These are phyloP conservation scores for Eimeria acervulina DNA, from an alignment of 169 alveolate species.

Conservation along the genomic window DNA sequence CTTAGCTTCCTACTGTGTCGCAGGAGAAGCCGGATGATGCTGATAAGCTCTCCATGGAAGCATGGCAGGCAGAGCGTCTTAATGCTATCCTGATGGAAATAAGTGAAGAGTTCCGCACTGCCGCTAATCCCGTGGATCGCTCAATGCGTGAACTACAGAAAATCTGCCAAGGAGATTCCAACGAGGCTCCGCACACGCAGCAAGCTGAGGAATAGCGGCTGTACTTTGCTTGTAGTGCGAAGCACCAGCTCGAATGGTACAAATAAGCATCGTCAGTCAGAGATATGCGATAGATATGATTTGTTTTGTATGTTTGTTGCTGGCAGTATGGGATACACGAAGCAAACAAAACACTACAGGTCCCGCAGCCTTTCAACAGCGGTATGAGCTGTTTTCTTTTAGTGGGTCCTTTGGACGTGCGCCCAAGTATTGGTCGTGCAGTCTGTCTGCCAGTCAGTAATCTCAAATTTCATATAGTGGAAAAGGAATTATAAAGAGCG, in stretches of 20 bases:
- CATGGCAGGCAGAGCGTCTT: slow-evolving; percentile 78
- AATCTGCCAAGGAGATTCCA: slow-evolving; percentile 44
- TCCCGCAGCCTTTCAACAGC: not conserved
- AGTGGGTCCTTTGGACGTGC: not conserved
- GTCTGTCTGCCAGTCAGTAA: not conserved
- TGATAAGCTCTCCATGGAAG: slow-evolving; percentile 55
- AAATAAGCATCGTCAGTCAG: not conserved
- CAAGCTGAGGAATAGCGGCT: slow-evolving; percentile 17
- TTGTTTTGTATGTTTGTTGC: not conserved
- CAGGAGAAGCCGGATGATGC: slow-evolving; percentile 70
- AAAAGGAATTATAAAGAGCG: not conserved
- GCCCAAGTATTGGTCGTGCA: not conserved
- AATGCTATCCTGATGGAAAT: slow-evolving; percentile 38
- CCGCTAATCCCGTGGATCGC: slow-evolving; percentile 53
- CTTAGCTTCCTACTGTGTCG: not conserved
- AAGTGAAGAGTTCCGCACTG: slow-evolving; percentile 71
- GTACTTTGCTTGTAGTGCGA: not conserved
- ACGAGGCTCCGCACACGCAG: slow-evolving; percentile 31
- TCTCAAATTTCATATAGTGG: not conserved
- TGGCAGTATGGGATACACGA: not conserved
- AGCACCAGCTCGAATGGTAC: not conserved
- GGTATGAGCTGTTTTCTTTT: not conserved
- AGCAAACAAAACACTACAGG: not conserved
- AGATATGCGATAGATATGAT: not conserved
- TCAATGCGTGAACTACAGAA: slow-evolving; percentile 63